These are phyloP conservation scores for Alloteropsis angusta DNA, from an alignment of 202 grass and related monocot genomes.

Conservation along the genomic window DNA sequence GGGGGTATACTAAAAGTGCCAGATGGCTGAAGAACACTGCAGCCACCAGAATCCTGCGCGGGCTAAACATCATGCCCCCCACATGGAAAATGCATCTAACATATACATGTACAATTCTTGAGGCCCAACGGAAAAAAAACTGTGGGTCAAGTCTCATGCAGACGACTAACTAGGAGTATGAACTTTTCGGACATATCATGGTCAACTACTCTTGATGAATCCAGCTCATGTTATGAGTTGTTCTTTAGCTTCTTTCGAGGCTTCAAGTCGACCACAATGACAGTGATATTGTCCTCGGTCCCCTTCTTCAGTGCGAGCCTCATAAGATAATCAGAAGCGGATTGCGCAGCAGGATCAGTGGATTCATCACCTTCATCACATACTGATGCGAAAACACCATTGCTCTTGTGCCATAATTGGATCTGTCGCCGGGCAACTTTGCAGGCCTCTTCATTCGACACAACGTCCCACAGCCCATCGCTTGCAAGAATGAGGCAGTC, in stretches of 20 bases:
- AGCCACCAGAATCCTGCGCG: neutral
- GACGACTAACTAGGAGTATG: constrained; percentile 21
- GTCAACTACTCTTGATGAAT: neutral
- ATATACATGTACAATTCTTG: constrained; percentile 64
- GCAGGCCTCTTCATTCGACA: constrained; percentile 75
- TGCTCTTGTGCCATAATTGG: constrained; percentile 79
- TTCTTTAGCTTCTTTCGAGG: constrained; percentile 54
- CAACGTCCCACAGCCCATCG: constrained; percentile 75
- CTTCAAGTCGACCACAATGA: constrained; percentile 82
- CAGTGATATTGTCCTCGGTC: constrained; percentile 71
- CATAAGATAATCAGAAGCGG: constrained; percentile 55
- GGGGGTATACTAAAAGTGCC: neutral
- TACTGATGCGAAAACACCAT: constrained; percentile 17
- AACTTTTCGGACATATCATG: constrained; percentile 6
- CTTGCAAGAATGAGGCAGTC: constrained; percentile 84
- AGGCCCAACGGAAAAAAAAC: constrained; percentile 37
- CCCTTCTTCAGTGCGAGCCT: constrained; percentile 70
- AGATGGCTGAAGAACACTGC: neutral
- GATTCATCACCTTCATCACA: constrained; percentile 23
- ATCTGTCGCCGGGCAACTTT: constrained; percentile 63
- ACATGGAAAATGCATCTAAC: constrained; percentile 24
- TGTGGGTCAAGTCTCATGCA: constrained; percentile 31
- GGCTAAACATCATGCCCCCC: constrained; percentile 7
- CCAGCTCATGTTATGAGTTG: constrained; percentile 32
- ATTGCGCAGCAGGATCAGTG: constrained; percentile 68